These are phyloP conservation scores for Ophiognomonia clavigignenti-juglandacearum DNA, from an alignment of 2,329 filamentous ascomycete species.

Conservation along the genomic window DNA sequence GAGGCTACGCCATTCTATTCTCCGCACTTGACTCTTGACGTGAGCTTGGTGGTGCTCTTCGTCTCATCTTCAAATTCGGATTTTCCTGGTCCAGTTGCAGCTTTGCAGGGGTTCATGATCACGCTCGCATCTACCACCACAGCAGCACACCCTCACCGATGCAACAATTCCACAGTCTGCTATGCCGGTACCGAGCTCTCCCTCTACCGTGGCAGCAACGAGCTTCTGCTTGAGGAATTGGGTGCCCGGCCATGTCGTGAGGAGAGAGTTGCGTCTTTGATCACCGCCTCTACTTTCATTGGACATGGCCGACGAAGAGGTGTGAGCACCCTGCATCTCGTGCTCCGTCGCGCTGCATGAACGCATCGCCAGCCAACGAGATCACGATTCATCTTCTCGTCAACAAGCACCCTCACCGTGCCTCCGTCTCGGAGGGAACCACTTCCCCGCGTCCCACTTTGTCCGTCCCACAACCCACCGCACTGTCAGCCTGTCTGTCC, in stretches of 20 bases:
- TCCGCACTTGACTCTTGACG: no score
- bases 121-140: neutral
- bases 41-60: no score
- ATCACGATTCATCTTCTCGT: neutral
- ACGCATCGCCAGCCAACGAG: slow-evolving; percentile 5
- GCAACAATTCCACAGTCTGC: slow-evolving; percentile 1
- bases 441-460: neutral
- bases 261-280: slow-evolving; percentile 3
- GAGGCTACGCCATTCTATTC: no score
- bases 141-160: neutral
- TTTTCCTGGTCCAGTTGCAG: no score
- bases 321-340: slow-evolving; percentile 14
- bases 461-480: neutral
- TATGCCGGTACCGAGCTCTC: neutral
- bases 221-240: slow-evolving; percentile 5
- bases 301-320: slow-evolving; percentile 1
- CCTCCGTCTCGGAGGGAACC: neutral
- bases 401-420: no score
- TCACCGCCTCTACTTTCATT: slow-evolving; percentile 8
- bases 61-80: no score
- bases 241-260: neutral
- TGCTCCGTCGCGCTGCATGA: slow-evolving; percentile 13
- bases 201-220: neutral
- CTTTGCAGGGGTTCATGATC: slow-evolving; percentile 10
- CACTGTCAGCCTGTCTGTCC: neutral